Percentiles rank a stretch among this genome's conserved stretches.
phyloP scores from a whole-genome alignment of 2,329 filamentous ascomycete species.

The Chaetothyriales sp. region DNA sequence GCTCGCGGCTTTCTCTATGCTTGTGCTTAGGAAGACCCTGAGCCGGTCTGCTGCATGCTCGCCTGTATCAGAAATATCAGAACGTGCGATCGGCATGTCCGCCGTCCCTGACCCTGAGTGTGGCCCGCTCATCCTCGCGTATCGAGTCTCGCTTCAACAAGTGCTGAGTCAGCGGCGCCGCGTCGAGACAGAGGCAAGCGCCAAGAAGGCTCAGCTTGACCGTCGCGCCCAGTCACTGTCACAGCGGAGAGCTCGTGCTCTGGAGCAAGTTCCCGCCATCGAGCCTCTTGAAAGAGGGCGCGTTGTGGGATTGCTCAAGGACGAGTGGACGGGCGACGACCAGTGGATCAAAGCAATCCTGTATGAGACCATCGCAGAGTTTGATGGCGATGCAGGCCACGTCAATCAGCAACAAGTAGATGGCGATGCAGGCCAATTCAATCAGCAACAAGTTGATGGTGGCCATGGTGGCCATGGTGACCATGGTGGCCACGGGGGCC shows the following conservation, averaged over 20 bases:
- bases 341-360: slow-evolving; percentile 3
- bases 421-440: neutral
- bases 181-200: neutral
- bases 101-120: slow-evolving; percentile 24
- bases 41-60: neutral
- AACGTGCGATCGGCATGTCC: slow-evolving; percentile 12
- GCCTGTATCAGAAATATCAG: too few relatives aligned
- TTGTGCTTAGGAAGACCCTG: slow-evolving; percentile 54
- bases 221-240: slow-evolving; percentile 1
- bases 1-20: slow-evolving; percentile 68
- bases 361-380: neutral
- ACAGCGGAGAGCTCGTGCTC: neutral
- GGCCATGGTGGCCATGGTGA: too few relatives aligned
- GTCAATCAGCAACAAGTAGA: neutral
- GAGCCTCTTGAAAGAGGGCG: slow-evolving; percentile 30
- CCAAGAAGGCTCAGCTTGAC: neutral
- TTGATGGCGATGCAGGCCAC: neutral
- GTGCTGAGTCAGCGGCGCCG: slow-evolving; percentile 9
- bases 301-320: neutral
- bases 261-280: slow-evolving; percentile 13
- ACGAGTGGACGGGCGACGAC: neutral
- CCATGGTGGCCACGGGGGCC: too few relatives aligned
- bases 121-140: slow-evolving; percentile 55
- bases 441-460: neutral
- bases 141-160: slow-evolving; percentile 50